Base-by-base conservation (phyloP, 2,329 filamentous ascomycete genomes). In the Dactylellina sp. region DNA sequence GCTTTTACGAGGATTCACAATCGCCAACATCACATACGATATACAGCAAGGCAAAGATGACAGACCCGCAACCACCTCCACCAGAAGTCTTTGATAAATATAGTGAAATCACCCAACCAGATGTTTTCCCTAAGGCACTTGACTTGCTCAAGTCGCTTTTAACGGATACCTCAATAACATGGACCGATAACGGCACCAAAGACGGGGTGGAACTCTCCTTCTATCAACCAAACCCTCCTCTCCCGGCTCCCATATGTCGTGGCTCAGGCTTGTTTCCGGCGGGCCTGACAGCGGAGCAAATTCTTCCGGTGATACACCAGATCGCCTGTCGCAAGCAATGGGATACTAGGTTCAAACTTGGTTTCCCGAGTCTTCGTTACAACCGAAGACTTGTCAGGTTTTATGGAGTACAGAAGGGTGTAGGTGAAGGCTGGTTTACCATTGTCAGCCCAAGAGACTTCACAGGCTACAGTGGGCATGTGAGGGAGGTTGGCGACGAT, bases 391-490 rank as follows among this genome's bases (percentile, higher is more conserved):
- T 74, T 11, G 61, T 74, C 6, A 24, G 70, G 5, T 74, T 74
- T 35, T 74, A 74, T 20, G 70, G 61, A 2, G 70, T 74, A 3
- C 70, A 74, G 24, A 74, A 74, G 42, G 70, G 70, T 4, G 70
- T 74, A 2, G 70, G 70, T 9, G 70, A 66, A 14, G 66, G 66
- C 0, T 74, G 70, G 70, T 65, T 74, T 46, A 35, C 40, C 7
- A 53, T 74, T 24, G 70, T 74, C 14, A 65, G 61, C 12, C 70
- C 70, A 0, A 56, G 70, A n/a, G 70, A 74, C 46, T 74, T 74
- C n/a, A 74, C 70, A 0, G 70, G 70, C 12, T 74, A 74, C 44
- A 74, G 70, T 32, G 70, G 70, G 2, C 70, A 74, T 16, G 61
- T 62, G 1, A 74, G 55, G 25, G 70, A 74, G 14, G 56, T 74